Conservation (phyloP, 768 basidiomycete species). For the Lactarius psammicola region DNA sequence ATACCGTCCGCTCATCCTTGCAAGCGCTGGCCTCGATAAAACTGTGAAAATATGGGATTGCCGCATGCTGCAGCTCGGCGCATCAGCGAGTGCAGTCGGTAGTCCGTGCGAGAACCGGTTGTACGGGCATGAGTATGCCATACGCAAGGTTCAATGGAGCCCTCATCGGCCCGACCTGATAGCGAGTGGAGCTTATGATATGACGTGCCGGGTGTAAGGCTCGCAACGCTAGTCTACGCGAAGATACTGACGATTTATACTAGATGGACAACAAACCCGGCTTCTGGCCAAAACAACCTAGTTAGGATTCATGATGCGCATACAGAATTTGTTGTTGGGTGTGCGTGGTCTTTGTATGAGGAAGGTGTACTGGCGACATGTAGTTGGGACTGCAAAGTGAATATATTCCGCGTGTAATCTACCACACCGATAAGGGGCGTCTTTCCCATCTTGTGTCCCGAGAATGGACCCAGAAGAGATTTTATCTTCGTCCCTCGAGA, state of each 20-base stretch:
- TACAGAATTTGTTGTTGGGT: slow-evolving; percentile 93
- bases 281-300: slow-evolving; percentile 50
- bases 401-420: slow-evolving; percentile 60
- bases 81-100: slow-evolving; percentile 52
- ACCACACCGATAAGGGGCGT: neutral
- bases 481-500: slow-evolving; percentile 59
- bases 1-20: slow-evolving; percentile 74
- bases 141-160: slow-evolving; percentile 87
- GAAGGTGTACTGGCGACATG: slow-evolving; percentile 85
- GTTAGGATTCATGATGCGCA: slow-evolving; percentile 80
- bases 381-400: slow-evolving; percentile 86
- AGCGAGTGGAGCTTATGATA: slow-evolving; percentile 84
- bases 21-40: slow-evolving; percentile 79
- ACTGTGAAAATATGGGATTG: slow-evolving; percentile 80
- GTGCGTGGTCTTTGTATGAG: slow-evolving; percentile 90
- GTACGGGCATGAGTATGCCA: slow-evolving; percentile 86
- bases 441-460: neutral
- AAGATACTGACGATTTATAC: slow-evolving; percentile 1
- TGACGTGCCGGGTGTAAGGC: slow-evolving; percentile 87
- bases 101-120: slow-evolving; percentile 69
- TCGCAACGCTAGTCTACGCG: slow-evolving; percentile 24
- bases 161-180: slow-evolving; percentile 72
- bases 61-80: slow-evolving; percentile 67
- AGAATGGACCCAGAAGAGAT: slow-evolving; percentile 57
- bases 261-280: slow-evolving; percentile 70